Conservation (phyloP, 1,284 basidiomycete species). For the Apiotrichum montevideense region DNA sequence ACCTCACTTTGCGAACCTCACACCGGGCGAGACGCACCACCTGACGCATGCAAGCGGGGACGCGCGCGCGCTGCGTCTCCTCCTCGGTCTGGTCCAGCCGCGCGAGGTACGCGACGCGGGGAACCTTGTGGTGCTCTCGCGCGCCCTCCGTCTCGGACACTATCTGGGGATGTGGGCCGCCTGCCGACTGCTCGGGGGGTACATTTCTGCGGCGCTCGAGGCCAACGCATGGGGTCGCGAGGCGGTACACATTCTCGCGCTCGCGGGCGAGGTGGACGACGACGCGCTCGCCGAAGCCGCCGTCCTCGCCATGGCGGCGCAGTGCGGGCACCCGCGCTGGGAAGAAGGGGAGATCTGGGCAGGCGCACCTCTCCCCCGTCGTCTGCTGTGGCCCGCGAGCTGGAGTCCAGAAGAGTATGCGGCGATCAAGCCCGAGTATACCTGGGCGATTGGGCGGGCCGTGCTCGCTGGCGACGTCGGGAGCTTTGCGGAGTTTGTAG, state of each 20-base stretch:
- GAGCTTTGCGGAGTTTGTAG: no score
- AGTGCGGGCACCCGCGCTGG: background rate
- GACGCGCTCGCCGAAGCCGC: background rate
- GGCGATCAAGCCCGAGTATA: background rate
- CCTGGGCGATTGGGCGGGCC: no score
- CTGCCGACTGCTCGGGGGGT: background rate
- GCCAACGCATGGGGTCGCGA: background rate
- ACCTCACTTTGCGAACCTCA: no score
- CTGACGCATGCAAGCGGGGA: no score
- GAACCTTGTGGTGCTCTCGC: no score
- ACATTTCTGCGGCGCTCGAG: background rate
- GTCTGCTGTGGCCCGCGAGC: background rate
- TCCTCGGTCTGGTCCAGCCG: no score
- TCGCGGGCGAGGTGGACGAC: slow-evolving; percentile 2
- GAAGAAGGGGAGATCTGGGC: background rate
- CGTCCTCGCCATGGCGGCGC: background rate
- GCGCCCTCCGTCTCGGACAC: background rate
- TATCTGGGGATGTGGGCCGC: background rate
- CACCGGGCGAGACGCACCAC: no score
- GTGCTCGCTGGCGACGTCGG: no score
- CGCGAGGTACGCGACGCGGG: no score
- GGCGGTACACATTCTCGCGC: background rate
- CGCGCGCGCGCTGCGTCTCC: no score
- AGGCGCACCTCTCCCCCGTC: background rate
- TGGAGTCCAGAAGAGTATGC: background rate